Evolutionary conservation across 768 basidiomycete genomes (phyloP), one percentile per base, ranked within the genome.

Genomic region (Tubosaeta sp.): DNA sequence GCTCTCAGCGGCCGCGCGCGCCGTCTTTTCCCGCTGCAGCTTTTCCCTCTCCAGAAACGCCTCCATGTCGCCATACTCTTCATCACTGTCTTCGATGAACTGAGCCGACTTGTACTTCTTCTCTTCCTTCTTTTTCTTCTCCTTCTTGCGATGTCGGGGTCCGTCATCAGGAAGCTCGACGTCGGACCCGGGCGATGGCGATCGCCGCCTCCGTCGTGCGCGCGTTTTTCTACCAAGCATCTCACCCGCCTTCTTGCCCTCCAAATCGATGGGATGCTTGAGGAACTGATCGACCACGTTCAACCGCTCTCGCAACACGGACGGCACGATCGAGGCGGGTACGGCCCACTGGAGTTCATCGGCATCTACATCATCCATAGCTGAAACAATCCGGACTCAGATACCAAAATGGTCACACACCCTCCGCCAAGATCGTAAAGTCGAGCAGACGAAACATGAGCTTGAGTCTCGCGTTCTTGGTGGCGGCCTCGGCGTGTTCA

Each of bases 1-100:
- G 46, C 60, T 67, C 48, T 75, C 69, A 12, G 73, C 78, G 34
- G 77, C 77, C 32, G 71, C 73, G 25, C 72, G 73, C 4, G 76
- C 68, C 33, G 71, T 77, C 65, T 74, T 78, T 63, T 81, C 80
- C 43, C 88, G 77, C 61, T 82, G 67, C 46, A 55, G 72, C 61
- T 78, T 80, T 70, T 95, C 94, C 61, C 77, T 80, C 68, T 77
- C 85, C 52, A 93, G 81, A 77, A 97, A 97, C 6, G 76, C 81
- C 46, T 88, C 85, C 68, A 92, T 86, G 63, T 88, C 85, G 14
- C 80, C 88, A 52, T 82, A 82, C 66, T 91, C 90, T 50, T 76
- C 85, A 61, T 97, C 94, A 56, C 89, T 91, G 71, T 97, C 93
- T 64, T 88, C 84, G 65, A 95, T 93, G 66, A 95, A 90, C 67